These are phyloP conservation scores for Codiaeum variegatum DNA, from an alignment of 441 rosid genomes.

Conservation along the genomic window DNA sequence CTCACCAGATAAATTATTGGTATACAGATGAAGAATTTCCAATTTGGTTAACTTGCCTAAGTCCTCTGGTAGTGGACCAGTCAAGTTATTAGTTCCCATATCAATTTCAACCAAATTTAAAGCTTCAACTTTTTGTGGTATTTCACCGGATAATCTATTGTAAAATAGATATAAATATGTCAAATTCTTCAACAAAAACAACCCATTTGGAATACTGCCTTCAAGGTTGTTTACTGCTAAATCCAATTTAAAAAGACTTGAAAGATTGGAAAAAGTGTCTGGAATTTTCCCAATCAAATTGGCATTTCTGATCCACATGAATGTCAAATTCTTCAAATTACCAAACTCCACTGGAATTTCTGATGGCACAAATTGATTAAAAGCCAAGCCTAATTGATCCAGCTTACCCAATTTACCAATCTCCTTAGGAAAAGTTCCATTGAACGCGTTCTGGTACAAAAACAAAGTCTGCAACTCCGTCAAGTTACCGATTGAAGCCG, in stretches of 20 bases:
- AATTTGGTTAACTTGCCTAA: conserved; percentile 55
- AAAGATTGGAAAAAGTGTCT: conserved; percentile 34
- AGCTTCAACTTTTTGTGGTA: conserved; percentile 44
- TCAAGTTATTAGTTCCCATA: conserved; percentile 48
- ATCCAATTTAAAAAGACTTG: conserved; percentile 49
- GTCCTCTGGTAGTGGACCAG: conserved; percentile 57
- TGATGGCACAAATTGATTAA: conserved; percentile 47
- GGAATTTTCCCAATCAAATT: conserved; percentile 77
- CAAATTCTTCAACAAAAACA: conserved; percentile 54
- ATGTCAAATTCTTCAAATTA: conserved; percentile 43
- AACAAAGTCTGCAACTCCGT: conserved; percentile 35
- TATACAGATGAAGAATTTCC: conserved; percentile 31
- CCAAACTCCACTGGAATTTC: conserved; percentile 58
- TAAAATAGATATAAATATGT: conserved; percentile 36
- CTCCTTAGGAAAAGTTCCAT: conserved; percentile 75
- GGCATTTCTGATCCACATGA: conserved; percentile 38
- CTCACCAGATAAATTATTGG: conserved; percentile 55
- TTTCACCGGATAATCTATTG: conserved; percentile 50
- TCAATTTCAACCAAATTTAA: conserved; percentile 43
- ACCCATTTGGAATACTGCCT: conserved; percentile 44
- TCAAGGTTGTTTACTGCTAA: conserved; percentile 43
- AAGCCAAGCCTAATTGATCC: conserved; percentile 39
- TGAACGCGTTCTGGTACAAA: conserved; percentile 42
- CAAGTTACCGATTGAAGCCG: conserved; percentile 43
- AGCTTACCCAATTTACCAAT: conserved; percentile 65